A percentile compares a stretch with the other conserved stretches of the same genome.
These are phyloP conservation scores for Hymenoscyphus fraxineus DNA, from an alignment of 2,329 filamentous ascomycete species.

Conservation along the genomic window DNA sequence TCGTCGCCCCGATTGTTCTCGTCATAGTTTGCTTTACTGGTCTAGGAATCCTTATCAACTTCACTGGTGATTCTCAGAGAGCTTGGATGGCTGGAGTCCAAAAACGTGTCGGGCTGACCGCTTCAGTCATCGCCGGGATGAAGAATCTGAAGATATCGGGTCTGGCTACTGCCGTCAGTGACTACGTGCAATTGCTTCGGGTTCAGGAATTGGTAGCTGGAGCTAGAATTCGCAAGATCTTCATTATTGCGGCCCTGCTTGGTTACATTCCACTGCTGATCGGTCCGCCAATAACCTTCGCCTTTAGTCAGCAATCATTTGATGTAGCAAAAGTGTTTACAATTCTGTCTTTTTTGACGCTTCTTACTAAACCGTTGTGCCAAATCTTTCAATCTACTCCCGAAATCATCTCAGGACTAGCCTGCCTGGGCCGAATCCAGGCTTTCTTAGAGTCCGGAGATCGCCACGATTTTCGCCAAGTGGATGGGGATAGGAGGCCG, in stretches of 20 bases:
- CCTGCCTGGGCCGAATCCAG: constrained; percentile 30
- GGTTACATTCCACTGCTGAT: constrained; percentile 11
- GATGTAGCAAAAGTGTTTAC: constrained; percentile 25
- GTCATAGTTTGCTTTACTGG: constrained; percentile 36
- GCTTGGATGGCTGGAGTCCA: constrained; percentile 22
- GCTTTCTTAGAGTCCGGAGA: constrained; percentile 20
- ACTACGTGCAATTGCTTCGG: constrained; percentile 36
- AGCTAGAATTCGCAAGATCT: constrained; percentile 27
- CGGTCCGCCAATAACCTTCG: constrained; percentile 15
- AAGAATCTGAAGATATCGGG: constrained; percentile 41
- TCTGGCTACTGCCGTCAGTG: constrained; percentile 32
- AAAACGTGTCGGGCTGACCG: constrained; percentile 18
- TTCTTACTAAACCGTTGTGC: constrained; percentile 22
- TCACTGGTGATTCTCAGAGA: constrained; percentile 22
- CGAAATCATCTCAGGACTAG: constrained; percentile 19
- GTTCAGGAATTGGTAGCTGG: constrained; percentile 35
- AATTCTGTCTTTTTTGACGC: constrained; percentile 26
- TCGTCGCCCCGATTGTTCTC: constrained; percentile 41
- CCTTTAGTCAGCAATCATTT: constrained; percentile 11
- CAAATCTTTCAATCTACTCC: constrained; percentile 26
- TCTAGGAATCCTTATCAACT: constrained; percentile 18
- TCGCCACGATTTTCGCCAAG: constrained; percentile 7
- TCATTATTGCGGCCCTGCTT: constrained; percentile 5
- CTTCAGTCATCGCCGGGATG: constrained; percentile 38
- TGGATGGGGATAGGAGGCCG: too few relatives aligned